Evolutionary conservation across 2,329 filamentous ascomycete genomes (phyloP).

Genomic region (Epicoccum nigrum): DNA sequence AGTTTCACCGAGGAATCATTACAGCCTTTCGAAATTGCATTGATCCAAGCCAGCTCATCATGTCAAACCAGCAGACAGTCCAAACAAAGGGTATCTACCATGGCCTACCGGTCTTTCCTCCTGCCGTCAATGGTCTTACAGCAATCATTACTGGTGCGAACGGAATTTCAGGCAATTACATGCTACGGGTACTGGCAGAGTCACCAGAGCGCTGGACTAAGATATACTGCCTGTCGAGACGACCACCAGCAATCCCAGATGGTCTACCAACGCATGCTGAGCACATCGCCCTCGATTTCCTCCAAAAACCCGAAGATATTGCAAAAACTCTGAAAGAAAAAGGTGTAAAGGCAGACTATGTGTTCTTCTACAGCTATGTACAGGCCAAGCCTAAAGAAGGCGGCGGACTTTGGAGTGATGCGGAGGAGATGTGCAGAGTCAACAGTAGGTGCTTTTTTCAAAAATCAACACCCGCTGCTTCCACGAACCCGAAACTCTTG

Average conservation of each 20-base stretch:
- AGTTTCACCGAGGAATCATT: too few species aligned
- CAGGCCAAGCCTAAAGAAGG: conserved; percentile 56
- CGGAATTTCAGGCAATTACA: conserved; percentile 60
- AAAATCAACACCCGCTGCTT: too few species aligned
- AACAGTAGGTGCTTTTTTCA: conserved; percentile 53
- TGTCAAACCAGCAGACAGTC: conserved; percentile 33
- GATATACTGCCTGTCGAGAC: conserved; percentile 57
- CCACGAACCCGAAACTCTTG: not conserved
- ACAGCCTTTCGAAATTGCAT: too few species aligned
- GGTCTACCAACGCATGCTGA: conserved; percentile 48
- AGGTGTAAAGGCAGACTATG: conserved; percentile 50
- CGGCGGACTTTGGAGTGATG: conserved; percentile 56
- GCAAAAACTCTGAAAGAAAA: conserved; percentile 43
- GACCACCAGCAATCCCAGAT: conserved; percentile 52
- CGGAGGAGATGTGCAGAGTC: conserved; percentile 57
- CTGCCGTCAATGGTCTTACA: conserved; percentile 51
- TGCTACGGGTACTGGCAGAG: conserved; percentile 56
- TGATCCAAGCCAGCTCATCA: not conserved
- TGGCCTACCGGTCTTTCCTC: conserved; percentile 56
- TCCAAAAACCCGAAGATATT: conserved; percentile 47
- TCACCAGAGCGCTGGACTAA: conserved; percentile 58
- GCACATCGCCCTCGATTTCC: conserved; percentile 52
- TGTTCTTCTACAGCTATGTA: conserved; percentile 64
- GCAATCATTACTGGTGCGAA: conserved; percentile 62
- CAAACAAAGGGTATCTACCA: conserved; percentile 55